Evolutionary conservation across 257 asterid species (phyloP), one percentile per base, ranked within the genome.

Genomic region (Henckelia pumila): DNA sequence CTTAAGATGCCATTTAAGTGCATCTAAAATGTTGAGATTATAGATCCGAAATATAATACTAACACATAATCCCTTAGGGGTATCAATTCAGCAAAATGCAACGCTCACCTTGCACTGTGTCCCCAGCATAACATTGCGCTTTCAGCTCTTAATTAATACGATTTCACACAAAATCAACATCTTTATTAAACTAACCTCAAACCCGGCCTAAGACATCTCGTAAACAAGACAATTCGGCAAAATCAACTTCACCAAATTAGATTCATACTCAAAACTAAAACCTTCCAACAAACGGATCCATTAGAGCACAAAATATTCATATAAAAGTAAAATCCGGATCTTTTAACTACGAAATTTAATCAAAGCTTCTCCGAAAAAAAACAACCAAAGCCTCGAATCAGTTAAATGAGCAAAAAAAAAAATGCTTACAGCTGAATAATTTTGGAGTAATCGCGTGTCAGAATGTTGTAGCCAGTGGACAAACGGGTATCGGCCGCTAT

Each of bases 391-490:
- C 49, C 62, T 25, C 52, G 10, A 30, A 63, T 5, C 8, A 33
- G 6, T 40, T 52, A 14, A 55, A 64, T 10, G 17, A 17, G 20
- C 23, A 19, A 10, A 56, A 47, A 35, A 47, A 35, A 35, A 20
- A 22, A 70, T 53, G 3, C 8, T 74, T 86, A 92, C 98, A 89
- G 87, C 71, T 86, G 86, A 73, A 73, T 68, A 63, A 92, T 89
- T 78, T 92, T 92, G 83, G 98, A 92, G 88, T 89, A 89, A 76
- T 92, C 96, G 64, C 98, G 97, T 66, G 97, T 87, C 57, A 92
- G 97, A 74, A 83, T 83, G 61, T 70, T 83, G 79, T 80, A 83
- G 66, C 96, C 98, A 19, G 88, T 83, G 70, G 97, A 87, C 95
- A 89, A 80, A 52, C 98, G 88, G 80, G 96, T 92, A 76, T 92